Percentiles rank a stretch among this genome's conserved stretches.
These are phyloP conservation scores for Colletotrichum sp. DNA, from an alignment of 2,329 filamentous ascomycete genomes.

Conservation along the genomic window DNA sequence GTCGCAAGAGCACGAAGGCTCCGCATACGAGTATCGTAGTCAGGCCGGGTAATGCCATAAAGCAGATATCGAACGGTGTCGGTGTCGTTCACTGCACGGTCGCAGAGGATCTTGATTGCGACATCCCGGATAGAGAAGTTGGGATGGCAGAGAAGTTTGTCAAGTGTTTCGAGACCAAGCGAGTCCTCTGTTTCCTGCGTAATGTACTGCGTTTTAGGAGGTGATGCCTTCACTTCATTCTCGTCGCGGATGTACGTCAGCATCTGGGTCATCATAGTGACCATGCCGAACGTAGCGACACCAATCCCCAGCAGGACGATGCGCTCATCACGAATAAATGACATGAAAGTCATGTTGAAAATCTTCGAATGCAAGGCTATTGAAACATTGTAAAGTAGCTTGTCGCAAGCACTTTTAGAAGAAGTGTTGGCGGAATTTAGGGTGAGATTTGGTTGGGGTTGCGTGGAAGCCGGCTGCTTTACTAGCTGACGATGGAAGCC, in stretches of 20 bases:
- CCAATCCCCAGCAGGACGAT: slow-evolving; percentile 58
- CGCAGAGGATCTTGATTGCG: slow-evolving; percentile 63
- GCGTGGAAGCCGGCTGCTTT: not conserved
- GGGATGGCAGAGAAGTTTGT: slow-evolving; percentile 71
- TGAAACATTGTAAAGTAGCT: not conserved
- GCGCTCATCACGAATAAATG: slow-evolving; percentile 54
- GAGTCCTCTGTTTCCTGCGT: slow-evolving; percentile 78
- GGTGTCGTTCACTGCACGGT: slow-evolving; percentile 64
- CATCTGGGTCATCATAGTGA: slow-evolving; percentile 61
- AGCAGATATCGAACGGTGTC: slow-evolving; percentile 56
- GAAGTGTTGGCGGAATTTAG: not conserved
- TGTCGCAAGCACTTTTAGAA: not conserved
- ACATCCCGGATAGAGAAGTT: slow-evolving; percentile 77
- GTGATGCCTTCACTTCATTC: slow-evolving; percentile 68
- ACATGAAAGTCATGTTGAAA: slow-evolving; percentile 26
- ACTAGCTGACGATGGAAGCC: not conserved
- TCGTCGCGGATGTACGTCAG: slow-evolving; percentile 67
- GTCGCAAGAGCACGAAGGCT: slow-evolving; percentile 62
- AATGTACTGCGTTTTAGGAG: slow-evolving; percentile 74
- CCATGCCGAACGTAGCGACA: slow-evolving; percentile 63
- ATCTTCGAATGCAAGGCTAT: not conserved
- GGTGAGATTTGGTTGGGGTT: no score
- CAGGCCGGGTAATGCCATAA: slow-evolving; percentile 61
- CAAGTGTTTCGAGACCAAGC: slow-evolving; percentile 68
- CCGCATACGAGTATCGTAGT: slow-evolving; percentile 63